A percentile compares a stretch with the other conserved stretches of the same genome.
These are phyloP conservation scores for Blastomyces percursus DNA, from an alignment of 2,329 filamentous ascomycete genomes.

Conservation along the genomic window DNA sequence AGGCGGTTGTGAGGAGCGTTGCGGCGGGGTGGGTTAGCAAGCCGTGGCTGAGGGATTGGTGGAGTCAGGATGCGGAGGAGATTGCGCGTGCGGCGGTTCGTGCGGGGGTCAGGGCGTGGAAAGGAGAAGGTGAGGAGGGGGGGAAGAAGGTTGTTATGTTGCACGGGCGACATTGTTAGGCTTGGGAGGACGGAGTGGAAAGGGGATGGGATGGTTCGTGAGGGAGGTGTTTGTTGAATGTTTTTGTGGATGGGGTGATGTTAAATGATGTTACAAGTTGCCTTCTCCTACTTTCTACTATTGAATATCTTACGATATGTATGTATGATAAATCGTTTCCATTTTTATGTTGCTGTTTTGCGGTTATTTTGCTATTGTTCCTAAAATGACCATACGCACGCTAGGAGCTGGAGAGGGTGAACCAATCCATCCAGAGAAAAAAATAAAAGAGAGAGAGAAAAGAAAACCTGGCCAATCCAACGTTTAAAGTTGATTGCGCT, in stretches of 20 bases:
- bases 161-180: conserved; percentile 28
- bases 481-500: neutral
- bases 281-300: neutral
- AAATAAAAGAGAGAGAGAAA: neutral
- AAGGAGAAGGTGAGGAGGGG: conserved; percentile 28
- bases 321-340: neutral
- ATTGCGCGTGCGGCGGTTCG: conserved; percentile 33
- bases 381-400: neutral
- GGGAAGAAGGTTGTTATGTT: conserved; percentile 33
- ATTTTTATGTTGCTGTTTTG: neutral
- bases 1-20: conserved; percentile 46
- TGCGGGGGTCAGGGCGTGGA: conserved; percentile 30
- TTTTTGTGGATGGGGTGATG: neutral
- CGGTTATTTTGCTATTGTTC: neutral
- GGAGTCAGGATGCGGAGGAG: conserved; percentile 52
- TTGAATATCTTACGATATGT: neutral
- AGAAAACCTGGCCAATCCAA: neutral
- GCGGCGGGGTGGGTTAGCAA: conserved; percentile 46
- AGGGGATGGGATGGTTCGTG: neutral
- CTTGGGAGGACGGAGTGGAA: conserved; percentile 21
- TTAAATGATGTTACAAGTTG: neutral
- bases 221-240: neutral
- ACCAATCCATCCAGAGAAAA: neutral
- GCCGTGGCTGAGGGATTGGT: conserved; percentile 47
- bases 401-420: neutral